Evolutionary conservation across 1,284 basidiomycete genomes (phyloP).

Genomic region (Puccinia hordei): DNA sequence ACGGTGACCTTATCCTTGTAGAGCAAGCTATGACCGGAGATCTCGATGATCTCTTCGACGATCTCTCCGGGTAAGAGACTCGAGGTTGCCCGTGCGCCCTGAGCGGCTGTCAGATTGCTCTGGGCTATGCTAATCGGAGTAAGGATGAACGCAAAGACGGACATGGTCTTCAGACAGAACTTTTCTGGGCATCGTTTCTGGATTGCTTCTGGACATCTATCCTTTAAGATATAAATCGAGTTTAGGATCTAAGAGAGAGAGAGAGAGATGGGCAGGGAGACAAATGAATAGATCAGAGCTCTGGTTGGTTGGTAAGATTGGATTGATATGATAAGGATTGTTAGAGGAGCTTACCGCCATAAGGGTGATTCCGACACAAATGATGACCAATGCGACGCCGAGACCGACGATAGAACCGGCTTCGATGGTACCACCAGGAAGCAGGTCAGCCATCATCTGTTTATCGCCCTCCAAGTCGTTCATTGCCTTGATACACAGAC

Average conservation of each 20-base stretch:
- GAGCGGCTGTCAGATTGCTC: background rate
- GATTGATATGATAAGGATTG: no score
- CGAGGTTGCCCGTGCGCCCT: constrained; percentile 1
- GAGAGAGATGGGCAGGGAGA: no score
- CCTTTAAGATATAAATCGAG: constrained; percentile 14
- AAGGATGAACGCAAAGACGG: background rate
- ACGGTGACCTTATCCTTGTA: background rate
- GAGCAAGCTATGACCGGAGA: background rate
- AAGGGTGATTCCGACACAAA: background rate
- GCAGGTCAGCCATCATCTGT: background rate
- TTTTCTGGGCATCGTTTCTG: background rate
- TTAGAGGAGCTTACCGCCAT: constrained; percentile 3
- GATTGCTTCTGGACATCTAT: background rate
- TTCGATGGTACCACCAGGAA: background rate
- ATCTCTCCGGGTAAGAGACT: background rate
- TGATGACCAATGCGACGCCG: background rate
- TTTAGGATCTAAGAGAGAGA: background rate
- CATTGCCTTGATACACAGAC: background rate
- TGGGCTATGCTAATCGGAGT: constrained; percentile 10
- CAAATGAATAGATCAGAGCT: no score
- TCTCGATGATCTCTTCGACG: background rate
- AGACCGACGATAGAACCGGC: background rate
- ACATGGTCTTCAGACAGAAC: background rate
- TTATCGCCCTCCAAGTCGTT: background rate
- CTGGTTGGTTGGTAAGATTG: no score